Evolutionary conservation across 2,329 filamentous ascomycete genomes (phyloP).

Genomic region (Aspergillus vadensis): DNA sequence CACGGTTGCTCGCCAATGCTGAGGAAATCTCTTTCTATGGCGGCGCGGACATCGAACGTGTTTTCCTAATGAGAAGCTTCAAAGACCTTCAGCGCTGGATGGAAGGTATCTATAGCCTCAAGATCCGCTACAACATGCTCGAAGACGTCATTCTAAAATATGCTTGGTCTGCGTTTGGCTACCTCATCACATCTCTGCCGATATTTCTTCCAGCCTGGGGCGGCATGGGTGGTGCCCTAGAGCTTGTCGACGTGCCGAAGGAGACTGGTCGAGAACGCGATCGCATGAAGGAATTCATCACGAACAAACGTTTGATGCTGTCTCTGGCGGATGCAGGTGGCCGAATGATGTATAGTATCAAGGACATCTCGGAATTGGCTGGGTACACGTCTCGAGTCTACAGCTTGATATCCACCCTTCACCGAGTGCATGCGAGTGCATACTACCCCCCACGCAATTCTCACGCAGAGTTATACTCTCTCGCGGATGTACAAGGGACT

Average conservation of each 20-base stretch:
- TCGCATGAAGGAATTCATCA: slow-evolving; percentile 98
- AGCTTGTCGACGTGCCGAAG: slow-evolving; percentile 55
- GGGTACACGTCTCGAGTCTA: slow-evolving; percentile 96
- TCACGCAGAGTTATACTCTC: slow-evolving; percentile 78
- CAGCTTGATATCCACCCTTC: slow-evolving; percentile 89
- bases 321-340: slow-evolving; percentile 94
- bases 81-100: slow-evolving; percentile 93
- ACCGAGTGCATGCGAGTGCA: slow-evolving; percentile 86
- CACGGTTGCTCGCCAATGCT: slow-evolving; percentile 90
- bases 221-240: slow-evolving; percentile 72
- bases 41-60: slow-evolving; percentile 91
- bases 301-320: slow-evolving; percentile 97
- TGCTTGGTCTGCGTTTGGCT: slow-evolving; percentile 97
- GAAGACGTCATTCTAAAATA: slow-evolving; percentile 99
- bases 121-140: slow-evolving; percentile 97
- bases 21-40: slow-evolving; percentile 98
- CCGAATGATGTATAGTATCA: slow-evolving; percentile 99
- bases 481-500: slow-evolving; percentile 90
- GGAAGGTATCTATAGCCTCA: slow-evolving; percentile 97
- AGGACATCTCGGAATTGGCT: slow-evolving; percentile 92
- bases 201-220: slow-evolving; percentile 95
- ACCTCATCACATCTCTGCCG: slow-evolving; percentile 86
- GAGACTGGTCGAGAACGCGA: slow-evolving; percentile 64
- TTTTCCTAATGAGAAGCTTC: slow-evolving; percentile 88
- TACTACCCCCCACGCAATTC: slow-evolving; percentile 71